Base-by-base conservation (phyloP, 2,329 filamentous ascomycete genomes). In the Clarireedia homoeocarpa region DNA sequence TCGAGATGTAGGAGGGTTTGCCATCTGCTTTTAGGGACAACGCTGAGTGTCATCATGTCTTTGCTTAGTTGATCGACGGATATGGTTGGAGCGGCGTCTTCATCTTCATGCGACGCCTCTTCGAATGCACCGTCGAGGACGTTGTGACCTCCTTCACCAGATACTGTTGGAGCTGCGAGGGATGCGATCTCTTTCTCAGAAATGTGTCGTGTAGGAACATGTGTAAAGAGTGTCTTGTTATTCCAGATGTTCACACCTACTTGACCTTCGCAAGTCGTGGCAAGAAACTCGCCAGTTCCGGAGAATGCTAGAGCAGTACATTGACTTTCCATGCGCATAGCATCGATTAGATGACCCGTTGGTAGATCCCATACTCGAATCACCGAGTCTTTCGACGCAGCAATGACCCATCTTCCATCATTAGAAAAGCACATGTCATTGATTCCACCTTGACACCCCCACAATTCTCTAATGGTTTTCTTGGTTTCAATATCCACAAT, bases 191-290 rank as follows among this genome's bases (percentile, higher is more conserved):
- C 84, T 54, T 82, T 79, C 61, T 95, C 89, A 3, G 87, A 85
- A 57, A 99, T 88, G 64, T 94, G 89, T 20, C 87, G 80, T 1
- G 91, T 95, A 0, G 91, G 86, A 0, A 96, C 84, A 64, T 96
- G 91, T 55, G 85, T 88, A 76, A 96, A 99, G 1, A 97, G 77
- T 0, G 88, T 86, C 67, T 89, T 89, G 72, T 99, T 99, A 23
- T 89, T 96, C 92, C 94, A 99, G 48, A 99, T 82, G 63, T 89
- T 86, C n/a, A 99, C 86, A 12, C 94, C 94, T 1, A 96, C 81
- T 61, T 86, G 84, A 56, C 86, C 88, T 53, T 90, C 83, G 53
- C 91, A 85, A 0, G 91, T 87, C 3, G 91, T 94, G 3, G 94
- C 94, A n/a, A 99, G 80, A 65, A 91, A 97, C 67, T 99, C 94